Evolutionary conservation across 169 alveolate genomes (phyloP).

Genomic region (Eimeria brunetti): DNA sequence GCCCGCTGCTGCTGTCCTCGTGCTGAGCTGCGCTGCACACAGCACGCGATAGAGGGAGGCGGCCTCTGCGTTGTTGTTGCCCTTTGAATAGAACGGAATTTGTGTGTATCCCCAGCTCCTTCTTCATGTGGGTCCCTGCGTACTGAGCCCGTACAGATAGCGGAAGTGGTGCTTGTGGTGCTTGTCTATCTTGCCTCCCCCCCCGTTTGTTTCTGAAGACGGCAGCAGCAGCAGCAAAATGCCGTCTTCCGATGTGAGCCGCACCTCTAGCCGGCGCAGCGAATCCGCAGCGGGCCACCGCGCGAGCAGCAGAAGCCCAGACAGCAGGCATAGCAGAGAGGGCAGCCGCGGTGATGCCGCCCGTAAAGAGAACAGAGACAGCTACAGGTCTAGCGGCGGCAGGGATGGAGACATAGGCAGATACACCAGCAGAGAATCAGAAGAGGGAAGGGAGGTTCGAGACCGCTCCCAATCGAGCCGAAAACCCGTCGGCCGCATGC

Average conservation of each 20-base stretch:
- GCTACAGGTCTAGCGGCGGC: conserved; percentile 39
- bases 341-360: not conserved
- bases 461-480: conserved; percentile 50
- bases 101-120: not conserved
- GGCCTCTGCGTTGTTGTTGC: not conserved
- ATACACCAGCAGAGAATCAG: conserved; percentile 23
- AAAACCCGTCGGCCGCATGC: conserved; percentile 55
- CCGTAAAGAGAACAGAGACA: not conserved
- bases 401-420: not conserved
- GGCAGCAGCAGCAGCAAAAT: conserved; percentile 33
- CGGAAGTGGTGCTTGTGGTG: not conserved
- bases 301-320: conserved; percentile 62
- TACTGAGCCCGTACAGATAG: not conserved
- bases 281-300: conserved; percentile 32
- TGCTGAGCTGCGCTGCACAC: conserved; percentile 7
- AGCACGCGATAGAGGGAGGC: not conserved
- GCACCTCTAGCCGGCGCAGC: conserved; percentile 53
- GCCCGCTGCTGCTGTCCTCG: not conserved
- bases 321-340: not conserved
- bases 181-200: not conserved
- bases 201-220: not conserved
- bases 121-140: conserved; percentile 10
- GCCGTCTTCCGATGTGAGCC: conserved; percentile 48
- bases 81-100: not conserved
- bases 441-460: not conserved